A percentile compares a stretch with the other conserved stretches of the same genome.
Evolutionary conservation across 2,329 filamentous ascomycete genomes (phyloP).

Genomic region (Aspergillus sp.): DNA sequence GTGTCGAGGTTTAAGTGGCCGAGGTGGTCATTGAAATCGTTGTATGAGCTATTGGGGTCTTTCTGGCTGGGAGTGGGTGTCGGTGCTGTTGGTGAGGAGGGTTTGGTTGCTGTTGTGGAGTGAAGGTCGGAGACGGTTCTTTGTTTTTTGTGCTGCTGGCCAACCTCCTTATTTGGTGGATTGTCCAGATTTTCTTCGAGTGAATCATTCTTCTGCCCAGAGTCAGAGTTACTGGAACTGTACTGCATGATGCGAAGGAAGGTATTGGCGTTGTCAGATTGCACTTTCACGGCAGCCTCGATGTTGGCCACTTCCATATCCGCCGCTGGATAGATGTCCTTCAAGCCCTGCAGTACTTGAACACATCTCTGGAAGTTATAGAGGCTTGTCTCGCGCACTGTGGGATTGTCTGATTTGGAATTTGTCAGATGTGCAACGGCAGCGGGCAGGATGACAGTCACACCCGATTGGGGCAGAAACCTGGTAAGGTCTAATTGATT

Average conservation of each 20-base stretch:
- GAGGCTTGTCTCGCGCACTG: slow-evolving; percentile 62
- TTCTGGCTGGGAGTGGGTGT: background rate
- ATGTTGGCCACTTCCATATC: slow-evolving; percentile 56
- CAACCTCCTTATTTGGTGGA: background rate
- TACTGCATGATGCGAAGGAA: slow-evolving; percentile 28
- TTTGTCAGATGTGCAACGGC: slow-evolving; percentile 85
- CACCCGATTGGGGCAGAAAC: slow-evolving; percentile 74
- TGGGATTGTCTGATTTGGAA: slow-evolving; percentile 68
- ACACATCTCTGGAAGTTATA: slow-evolving; percentile 78
- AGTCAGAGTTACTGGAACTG: slow-evolving; percentile 5
- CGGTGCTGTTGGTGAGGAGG: background rate
- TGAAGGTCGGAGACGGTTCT: slow-evolving; percentile 11
- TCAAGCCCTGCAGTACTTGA: slow-evolving; percentile 72
- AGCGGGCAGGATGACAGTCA: slow-evolving; percentile 77
- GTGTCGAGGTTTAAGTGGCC: slow-evolving; percentile 2
- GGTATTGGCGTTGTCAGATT: slow-evolving; percentile 21
- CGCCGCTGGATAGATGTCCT: slow-evolving; percentile 78
- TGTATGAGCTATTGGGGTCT: slow-evolving; percentile 1
- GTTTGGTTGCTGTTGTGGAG: slow-evolving; percentile 2
- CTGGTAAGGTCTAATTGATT: slow-evolving; percentile 63
- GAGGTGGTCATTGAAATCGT: slow-evolving; percentile 20
- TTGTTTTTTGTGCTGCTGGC: slow-evolving; percentile 6
- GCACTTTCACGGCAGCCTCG: slow-evolving; percentile 28
- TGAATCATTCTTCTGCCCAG: background rate
- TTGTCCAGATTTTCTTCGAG: background rate